Evolutionary conservation across 2,329 filamentous ascomycete species (phyloP), one percentile per base, ranked within the genome.

Genomic region (Aureobasidium pullulans): DNA sequence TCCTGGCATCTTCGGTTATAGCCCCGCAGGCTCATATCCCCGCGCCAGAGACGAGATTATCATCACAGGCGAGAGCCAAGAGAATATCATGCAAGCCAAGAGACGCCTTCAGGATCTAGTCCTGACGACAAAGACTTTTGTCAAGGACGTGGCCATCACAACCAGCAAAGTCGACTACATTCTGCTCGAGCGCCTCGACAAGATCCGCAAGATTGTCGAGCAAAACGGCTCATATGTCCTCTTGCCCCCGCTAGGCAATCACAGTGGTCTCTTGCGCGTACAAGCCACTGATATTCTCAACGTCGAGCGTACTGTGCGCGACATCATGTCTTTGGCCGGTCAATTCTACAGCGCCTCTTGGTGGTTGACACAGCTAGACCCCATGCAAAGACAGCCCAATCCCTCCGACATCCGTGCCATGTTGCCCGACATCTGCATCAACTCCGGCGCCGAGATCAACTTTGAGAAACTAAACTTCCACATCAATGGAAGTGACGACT

Each of bases 301-400:
- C 69, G 90, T 96, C 11, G 94, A 99, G 77, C 87, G 94, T 47
- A 96, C 93, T 34, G 90, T 96, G 64, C 85, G 92, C 66, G 94
- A 97, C 74, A 87, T 99, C 65, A 96, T 99, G 93, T 87, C 88
- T 67, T 77, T 97, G 72, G 91, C 92, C 64, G 92, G 93, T 37
- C 94, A 99, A 76, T 99, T 97, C 73, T 99, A 99, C 76, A 94
- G 90, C 70, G 92, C 92, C 23, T 91, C 90, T 10, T 99, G 94
- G 93, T 96, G 90, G 82, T 88, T 96, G 65, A 87, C 91, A 69
- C 86, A 90, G 68, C 82, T 86, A 13, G 89, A 94, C 62, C 79
- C 84, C 39, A 76, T 77, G 13, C 82, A 84, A 68, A 87, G 73
- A 71, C 80, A 77, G 67, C 88, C 75, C 62, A 86, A 76, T 6